Evolutionary conservation across 176 grass and related monocot species (phyloP).

Genomic region (Saccharum officinarum): DNA sequence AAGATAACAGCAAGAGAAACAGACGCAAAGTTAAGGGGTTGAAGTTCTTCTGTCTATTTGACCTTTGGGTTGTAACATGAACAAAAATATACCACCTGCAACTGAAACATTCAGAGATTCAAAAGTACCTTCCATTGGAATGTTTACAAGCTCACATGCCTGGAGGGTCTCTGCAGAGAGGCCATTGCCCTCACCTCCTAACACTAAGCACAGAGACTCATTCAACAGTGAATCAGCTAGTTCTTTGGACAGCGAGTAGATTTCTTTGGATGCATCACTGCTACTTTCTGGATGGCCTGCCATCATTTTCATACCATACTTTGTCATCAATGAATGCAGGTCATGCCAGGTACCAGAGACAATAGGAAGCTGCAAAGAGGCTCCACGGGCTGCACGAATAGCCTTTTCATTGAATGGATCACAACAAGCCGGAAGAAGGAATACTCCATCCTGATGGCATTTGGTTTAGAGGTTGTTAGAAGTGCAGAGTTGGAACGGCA

Average conservation of each 20-base stretch:
- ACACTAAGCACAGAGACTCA: slow-evolving; percentile 76
- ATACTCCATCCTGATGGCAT: slow-evolving; percentile 71
- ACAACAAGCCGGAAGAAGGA: slow-evolving; percentile 87
- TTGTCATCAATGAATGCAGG: slow-evolving; percentile 35
- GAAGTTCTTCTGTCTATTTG: slow-evolving; percentile 27
- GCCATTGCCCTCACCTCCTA: slow-evolving; percentile 94
- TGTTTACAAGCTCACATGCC: slow-evolving; percentile 74
- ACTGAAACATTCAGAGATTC: slow-evolving; percentile 99
- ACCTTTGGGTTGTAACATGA: slow-evolving; percentile 69
- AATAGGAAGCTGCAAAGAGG: slow-evolving; percentile 83
- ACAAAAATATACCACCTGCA: slow-evolving; percentile 91
- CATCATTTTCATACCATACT: slow-evolving; percentile 66
- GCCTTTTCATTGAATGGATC: slow-evolving; percentile 98
- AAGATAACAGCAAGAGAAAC: neutral
- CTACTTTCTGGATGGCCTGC: slow-evolving; percentile 74
- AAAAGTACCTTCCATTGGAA: slow-evolving; percentile 91
- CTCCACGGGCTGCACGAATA: slow-evolving; percentile 81
- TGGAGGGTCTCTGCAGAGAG: slow-evolving; percentile 57
- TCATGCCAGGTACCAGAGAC: slow-evolving; percentile 67
- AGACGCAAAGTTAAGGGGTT: slow-evolving; percentile 23
- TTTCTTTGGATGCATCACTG: slow-evolving; percentile 36
- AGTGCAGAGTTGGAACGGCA: neutral
- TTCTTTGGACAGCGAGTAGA: slow-evolving; percentile 44
- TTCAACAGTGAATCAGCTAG: slow-evolving; percentile 60
- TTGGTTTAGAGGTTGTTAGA: slow-evolving; percentile 28